These are phyloP conservation scores for Pythium rhizo-oryzae DNA, from an alignment of 352 stramenopile species.

Conservation along the genomic window DNA sequence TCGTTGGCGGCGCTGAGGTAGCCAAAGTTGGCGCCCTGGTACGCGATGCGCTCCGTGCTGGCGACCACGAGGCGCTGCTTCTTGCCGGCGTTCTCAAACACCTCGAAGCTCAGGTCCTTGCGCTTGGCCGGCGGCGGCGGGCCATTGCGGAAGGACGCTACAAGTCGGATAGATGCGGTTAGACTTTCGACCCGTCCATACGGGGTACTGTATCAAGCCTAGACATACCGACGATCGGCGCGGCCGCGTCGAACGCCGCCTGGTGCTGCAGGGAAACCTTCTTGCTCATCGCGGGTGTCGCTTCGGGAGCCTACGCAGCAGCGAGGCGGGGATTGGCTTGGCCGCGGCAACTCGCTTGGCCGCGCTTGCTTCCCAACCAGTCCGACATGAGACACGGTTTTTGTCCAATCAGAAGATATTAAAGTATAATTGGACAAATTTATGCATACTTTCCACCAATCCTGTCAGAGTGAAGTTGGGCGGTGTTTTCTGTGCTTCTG, in stretches of 20 bases:
- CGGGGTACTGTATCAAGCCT: too few relatives aligned
- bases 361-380: constrained; percentile 19
- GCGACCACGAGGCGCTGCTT: constrained; percentile 82
- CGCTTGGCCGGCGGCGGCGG: constrained; percentile 58
- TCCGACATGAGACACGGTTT: constrained; percentile 20
- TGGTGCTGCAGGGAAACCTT: constrained; percentile 70
- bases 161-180: neutral
- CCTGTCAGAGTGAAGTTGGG: constrained; percentile 10
- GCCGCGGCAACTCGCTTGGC: neutral
- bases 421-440: constrained; percentile 19
- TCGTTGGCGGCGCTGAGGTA: constrained; percentile 77
- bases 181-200: too few relatives aligned
- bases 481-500: neutral
- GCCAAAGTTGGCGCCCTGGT: constrained; percentile 86
- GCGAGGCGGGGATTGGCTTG: too few relatives aligned
- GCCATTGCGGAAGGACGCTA: constrained; percentile 84
- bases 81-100: constrained; percentile 82
- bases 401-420: constrained; percentile 17
- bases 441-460: constrained; percentile 20
- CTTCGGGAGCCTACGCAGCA: too few relatives aligned
- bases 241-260: constrained; percentile 52
- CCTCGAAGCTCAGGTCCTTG: constrained; percentile 69
- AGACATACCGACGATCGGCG: constrained; percentile 68
- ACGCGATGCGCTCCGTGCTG: constrained; percentile 79
- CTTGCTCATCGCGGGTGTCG: constrained; percentile 49